These are phyloP conservation scores for Pelargonium cotyledonis DNA, from an alignment of 441 rosid species.

Conservation along the genomic window DNA sequence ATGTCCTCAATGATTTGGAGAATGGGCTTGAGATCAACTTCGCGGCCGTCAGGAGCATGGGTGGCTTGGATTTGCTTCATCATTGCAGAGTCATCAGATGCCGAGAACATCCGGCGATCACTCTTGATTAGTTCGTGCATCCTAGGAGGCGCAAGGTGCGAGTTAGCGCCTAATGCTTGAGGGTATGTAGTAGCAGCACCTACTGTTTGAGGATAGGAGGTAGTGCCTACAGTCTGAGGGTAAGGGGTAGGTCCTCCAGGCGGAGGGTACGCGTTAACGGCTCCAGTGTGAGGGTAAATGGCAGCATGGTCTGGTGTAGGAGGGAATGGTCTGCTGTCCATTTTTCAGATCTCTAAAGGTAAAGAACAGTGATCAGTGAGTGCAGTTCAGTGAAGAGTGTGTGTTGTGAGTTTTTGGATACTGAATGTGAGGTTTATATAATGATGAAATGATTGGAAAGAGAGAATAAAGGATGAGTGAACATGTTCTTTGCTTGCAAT, in stretches of 20 bases:
- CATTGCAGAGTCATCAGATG: constrained; percentile 17
- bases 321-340: constrained; percentile 12
- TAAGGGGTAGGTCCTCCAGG: not conserved
- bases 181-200: not conserved
- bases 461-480: constrained; percentile 22
- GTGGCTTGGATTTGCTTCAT: constrained; percentile 26
- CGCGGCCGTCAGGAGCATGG: constrained; percentile 24
- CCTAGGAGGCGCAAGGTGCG: not conserved
- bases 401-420: constrained; percentile 10
- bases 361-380: not conserved
- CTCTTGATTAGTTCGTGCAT: constrained; percentile 11
- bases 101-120: constrained; percentile 21
- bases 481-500: constrained; percentile 27
- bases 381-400: not conserved
- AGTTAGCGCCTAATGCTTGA: too few relatives aligned
- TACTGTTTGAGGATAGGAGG: not conserved
- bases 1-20: constrained; percentile 26
- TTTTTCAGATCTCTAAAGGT: not conserved
- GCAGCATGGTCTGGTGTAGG: not conserved
- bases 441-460: not conserved
- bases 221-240: constrained; percentile 1
- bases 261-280: not conserved
- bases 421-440: constrained; percentile 20
- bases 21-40: constrained; percentile 28
- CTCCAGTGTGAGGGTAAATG: not conserved